Conservation (phyloP, 2,329 filamentous ascomycete species). For the Pyrenophora tritici-repentis region DNA sequence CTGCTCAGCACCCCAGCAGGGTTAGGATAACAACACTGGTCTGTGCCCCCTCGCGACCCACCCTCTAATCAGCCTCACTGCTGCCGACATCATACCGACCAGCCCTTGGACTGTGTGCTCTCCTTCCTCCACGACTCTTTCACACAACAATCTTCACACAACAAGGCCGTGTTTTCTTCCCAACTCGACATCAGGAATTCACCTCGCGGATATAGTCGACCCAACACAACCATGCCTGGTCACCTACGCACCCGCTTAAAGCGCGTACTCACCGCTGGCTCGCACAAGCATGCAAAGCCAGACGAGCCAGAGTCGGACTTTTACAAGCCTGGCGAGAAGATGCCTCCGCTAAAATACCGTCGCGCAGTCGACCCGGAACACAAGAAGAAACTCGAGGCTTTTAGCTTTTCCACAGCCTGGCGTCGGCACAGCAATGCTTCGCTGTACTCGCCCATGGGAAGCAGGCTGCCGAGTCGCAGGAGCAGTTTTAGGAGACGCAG, state of each 20-base stretch:
- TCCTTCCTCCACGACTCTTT: constrained; percentile 9
- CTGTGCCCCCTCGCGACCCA: constrained; percentile 23
- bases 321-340: constrained; percentile 58
- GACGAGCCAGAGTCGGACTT: constrained; percentile 51
- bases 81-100: constrained; percentile 24
- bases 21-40: constrained; percentile 7
- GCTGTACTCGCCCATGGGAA: constrained; percentile 57
- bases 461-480: constrained; percentile 50
- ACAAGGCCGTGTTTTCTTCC: not conserved
- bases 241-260: constrained; percentile 53
- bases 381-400: constrained; percentile 56
- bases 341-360: constrained; percentile 58
- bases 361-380: constrained; percentile 56
- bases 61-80: constrained; percentile 26
- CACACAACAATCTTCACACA: constrained; percentile 4
- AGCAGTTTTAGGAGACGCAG: constrained; percentile 42
- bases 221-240: constrained; percentile 43
- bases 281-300: constrained; percentile 36
- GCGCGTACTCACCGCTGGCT: constrained; percentile 49
- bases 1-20: constrained; percentile 14
- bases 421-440: constrained; percentile 52
- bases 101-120: constrained; percentile 15
- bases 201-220: constrained; percentile 10
- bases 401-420: constrained; percentile 55
- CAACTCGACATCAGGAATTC: constrained; percentile 1